A percentile compares a stretch with the other conserved stretches of the same genome.
These are phyloP conservation scores for Fusarium marasasianum DNA, from an alignment of 2,329 filamentous ascomycete genomes.

Conservation along the genomic window DNA sequence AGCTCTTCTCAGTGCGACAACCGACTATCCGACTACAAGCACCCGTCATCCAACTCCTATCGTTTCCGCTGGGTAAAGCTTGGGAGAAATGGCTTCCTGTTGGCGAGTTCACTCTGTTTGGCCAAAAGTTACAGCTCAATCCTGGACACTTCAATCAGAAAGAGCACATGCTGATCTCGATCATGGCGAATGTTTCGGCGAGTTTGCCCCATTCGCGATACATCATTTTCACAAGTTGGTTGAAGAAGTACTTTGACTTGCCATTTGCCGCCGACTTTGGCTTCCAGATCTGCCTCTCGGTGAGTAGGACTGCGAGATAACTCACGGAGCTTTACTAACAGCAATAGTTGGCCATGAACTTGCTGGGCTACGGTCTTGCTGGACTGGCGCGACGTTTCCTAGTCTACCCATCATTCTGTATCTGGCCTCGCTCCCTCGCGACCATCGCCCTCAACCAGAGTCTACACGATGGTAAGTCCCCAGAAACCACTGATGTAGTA, in stretches of 20 bases:
- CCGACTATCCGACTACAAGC: conserved; percentile 60
- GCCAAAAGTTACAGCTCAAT: conserved; percentile 57
- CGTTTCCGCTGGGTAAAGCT: conserved; percentile 57
- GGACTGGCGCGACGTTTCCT: conserved; percentile 60
- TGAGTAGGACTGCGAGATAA: accelerated
- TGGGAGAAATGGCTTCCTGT: conserved; percentile 56
- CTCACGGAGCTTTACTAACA: not conserved
- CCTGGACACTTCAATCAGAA: conserved; percentile 66
- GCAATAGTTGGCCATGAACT: conserved; percentile 34
- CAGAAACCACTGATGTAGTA: accelerated
- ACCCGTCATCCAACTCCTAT: conserved; percentile 63
- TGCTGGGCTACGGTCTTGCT: conserved; percentile 65
- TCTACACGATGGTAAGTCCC: conserved; percentile 24
- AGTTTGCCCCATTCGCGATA: conserved; percentile 36
- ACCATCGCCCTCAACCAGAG: conserved; percentile 36
- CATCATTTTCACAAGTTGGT: conserved; percentile 35
- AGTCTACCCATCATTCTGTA: conserved; percentile 55
- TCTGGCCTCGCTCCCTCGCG: conserved; percentile 48
- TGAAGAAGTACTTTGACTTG: conserved; percentile 38
- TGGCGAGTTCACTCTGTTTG: conserved; percentile 55
- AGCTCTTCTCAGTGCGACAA: conserved; percentile 64
- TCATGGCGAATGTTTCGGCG: conserved; percentile 52
- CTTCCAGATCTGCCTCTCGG: conserved; percentile 49
- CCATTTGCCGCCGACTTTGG: conserved; percentile 35
- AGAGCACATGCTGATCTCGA: conserved; percentile 68